phyloP scores from a whole-genome alignment of 768 basidiomycete species.

The Phanerochaete carnosa region DNA sequence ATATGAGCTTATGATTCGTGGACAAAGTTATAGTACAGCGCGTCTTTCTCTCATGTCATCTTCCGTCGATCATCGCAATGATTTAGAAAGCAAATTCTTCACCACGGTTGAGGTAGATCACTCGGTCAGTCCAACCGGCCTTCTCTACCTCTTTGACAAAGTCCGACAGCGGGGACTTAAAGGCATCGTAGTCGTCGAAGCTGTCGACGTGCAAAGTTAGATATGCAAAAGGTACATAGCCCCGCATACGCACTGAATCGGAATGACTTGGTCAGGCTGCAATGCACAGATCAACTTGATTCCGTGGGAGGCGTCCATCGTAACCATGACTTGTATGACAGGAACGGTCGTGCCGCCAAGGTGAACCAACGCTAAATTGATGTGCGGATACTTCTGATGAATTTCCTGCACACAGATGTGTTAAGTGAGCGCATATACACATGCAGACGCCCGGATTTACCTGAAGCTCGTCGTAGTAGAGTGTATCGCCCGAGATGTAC shows the following conservation, averaged over 20 bases:
- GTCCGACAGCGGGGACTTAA: slow-evolving; percentile 25
- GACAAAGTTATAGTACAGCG: background rate
- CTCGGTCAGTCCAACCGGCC: slow-evolving; percentile 26
- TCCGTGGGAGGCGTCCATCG: slow-evolving; percentile 33
- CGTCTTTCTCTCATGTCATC: background rate
- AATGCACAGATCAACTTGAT: slow-evolving; percentile 28
- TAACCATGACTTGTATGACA: slow-evolving; percentile 23
- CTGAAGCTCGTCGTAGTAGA: slow-evolving; percentile 30
- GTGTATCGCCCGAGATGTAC: slow-evolving; percentile 31
- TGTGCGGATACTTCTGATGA: slow-evolving; percentile 27
- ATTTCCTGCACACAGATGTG: slow-evolving; percentile 15
- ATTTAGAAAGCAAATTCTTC: slow-evolving; percentile 23
- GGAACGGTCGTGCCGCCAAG: slow-evolving; percentile 33
- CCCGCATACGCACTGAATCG: slow-evolving; percentile 23
- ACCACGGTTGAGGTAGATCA: slow-evolving; percentile 29
- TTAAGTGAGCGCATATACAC: background rate
- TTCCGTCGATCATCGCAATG: background rate
- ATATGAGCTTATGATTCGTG: too few relatives aligned
- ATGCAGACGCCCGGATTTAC: background rate
- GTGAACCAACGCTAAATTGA: slow-evolving; percentile 30
- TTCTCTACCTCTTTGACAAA: slow-evolving; percentile 27
- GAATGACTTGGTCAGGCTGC: slow-evolving; percentile 30
- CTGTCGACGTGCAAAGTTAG: background rate
- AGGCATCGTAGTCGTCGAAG: slow-evolving; percentile 27
- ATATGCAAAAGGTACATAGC: background rate